A percentile compares a stretch with the other conserved stretches of the same genome.
phyloP scores from a whole-genome alignment of 2,329 filamentous ascomycete genomes.

The Neonectria faginata region DNA sequence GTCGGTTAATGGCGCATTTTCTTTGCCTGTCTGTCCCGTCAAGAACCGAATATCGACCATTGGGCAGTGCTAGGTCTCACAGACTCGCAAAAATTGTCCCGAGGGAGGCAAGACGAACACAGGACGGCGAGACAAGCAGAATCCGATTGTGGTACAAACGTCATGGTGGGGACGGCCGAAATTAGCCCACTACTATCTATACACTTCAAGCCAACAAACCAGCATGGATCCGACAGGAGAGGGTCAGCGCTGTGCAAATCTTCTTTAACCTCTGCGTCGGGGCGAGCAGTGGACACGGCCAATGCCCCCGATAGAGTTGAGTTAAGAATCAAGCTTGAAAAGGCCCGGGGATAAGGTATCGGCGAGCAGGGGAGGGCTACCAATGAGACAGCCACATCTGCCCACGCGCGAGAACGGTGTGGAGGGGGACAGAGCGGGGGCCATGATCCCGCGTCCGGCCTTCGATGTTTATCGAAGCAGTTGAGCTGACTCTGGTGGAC shows the following conservation, averaged over 20 bases:
- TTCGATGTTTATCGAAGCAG: slow-evolving; percentile 36
- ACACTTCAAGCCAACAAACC: slow-evolving; percentile 2
- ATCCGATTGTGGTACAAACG: slow-evolving; percentile 1
- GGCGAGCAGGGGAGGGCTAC: slow-evolving; percentile 29
- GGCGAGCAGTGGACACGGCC: slow-evolving; percentile 31
- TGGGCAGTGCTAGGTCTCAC: slow-evolving; percentile 5
- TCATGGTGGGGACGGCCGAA: slow-evolving; percentile 11
- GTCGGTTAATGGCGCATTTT: neutral
- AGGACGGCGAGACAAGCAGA: neutral
- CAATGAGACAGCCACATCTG: slow-evolving; percentile 32
- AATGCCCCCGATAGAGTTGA: slow-evolving; percentile 34
- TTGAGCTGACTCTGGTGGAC: slow-evolving; percentile 11
- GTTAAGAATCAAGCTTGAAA: slow-evolving; percentile 41
- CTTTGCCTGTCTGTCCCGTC: no score
- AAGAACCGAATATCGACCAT: neutral
- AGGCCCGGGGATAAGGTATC: slow-evolving; percentile 25
- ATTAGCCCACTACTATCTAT: neutral
- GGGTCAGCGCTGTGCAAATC: slow-evolving; percentile 15
- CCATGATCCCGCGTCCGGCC: slow-evolving; percentile 18
- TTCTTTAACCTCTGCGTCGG: slow-evolving; percentile 25
- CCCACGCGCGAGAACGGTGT: slow-evolving; percentile 40
- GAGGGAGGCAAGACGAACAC: slow-evolving; percentile 6
- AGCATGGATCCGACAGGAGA: slow-evolving; percentile 17
- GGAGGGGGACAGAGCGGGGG: slow-evolving; percentile 23
- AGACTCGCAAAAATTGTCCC: slow-evolving; percentile 7